Base-by-base conservation (phyloP, 2,329 filamentous ascomycete species). In the Stagonosporopsis chrysanthemi region DNA sequence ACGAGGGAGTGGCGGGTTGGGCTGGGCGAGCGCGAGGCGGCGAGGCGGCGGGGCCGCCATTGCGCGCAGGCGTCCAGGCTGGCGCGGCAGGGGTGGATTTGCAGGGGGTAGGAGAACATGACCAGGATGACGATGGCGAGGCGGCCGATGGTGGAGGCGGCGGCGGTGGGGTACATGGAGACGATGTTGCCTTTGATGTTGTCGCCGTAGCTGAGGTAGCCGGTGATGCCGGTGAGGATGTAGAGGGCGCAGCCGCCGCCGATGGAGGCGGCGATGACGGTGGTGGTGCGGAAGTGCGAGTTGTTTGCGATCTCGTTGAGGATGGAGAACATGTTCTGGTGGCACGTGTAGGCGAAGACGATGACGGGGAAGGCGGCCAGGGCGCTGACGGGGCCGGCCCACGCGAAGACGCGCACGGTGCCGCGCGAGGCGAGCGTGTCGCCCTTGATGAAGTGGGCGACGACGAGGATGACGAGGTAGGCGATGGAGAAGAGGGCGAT, bases 321-420 rank as follows among this genome's bases (percentile, higher is more conserved):
- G 64, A 99, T 96, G 11, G 94, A 97, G 75, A 99, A 99, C 95
- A 99, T 99, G 75, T 99, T 99, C 72, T 99, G 95, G 77, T 99
- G 95, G 75, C 95, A 99, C 1, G 95, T 99, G 75, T 98, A 99
- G n/a, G 94, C 95, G 81, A 99, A 99, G 2, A 99, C 91, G 54
- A 98, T 93, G 50, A 99, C 92, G 0, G 95, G 95, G 63, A 99
- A 86, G 61, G 90, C 93, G 66, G 91, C 92, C 50, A 99, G 82
- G 6, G 90, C 88, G 33, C 90, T 85, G 9, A 96, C 82, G 3
- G 91, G 83, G 7, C 94, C 91, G 40, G 87, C 89, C 89, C 92
- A 97, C 60, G 86, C 80, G 61, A 97, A 83, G 28, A 92, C 80
- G 45, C 90, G 86, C 58, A 99, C 86, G 9, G 88, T 85, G 12